phyloP scores from a whole-genome alignment of 192 early-diverging fungal genomes.

The Thamnidium elegans region DNA sequence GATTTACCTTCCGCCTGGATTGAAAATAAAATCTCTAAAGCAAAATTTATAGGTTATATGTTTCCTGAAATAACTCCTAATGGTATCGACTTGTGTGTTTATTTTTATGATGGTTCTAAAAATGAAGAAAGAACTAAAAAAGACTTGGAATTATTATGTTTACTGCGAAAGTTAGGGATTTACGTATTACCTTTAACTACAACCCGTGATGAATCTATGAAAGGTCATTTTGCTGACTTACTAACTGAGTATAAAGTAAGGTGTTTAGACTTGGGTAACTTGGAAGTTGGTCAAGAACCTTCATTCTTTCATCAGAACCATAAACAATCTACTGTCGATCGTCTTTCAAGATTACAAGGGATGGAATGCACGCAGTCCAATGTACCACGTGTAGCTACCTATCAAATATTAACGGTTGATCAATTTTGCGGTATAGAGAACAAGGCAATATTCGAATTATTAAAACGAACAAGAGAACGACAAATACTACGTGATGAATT shows the following conservation, averaged over 20 bases:
- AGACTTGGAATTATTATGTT: conserved; percentile 20
- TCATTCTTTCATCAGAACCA: conserved; percentile 9
- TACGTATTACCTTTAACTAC: conserved; percentile 10
- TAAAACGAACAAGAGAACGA: conserved; percentile 18
- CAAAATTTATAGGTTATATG: conserved; percentile 23
- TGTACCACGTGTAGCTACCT: conserved; percentile 9
- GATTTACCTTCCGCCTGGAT: background rate
- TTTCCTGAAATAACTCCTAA: conserved; percentile 34
- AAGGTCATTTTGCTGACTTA: conserved; percentile 6
- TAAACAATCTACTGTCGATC: background rate
- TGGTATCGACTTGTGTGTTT: conserved; percentile 38
- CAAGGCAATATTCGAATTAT: conserved; percentile 11
- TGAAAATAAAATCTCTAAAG: background rate
- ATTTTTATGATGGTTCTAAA: conserved; percentile 32
- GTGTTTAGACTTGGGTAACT: conserved; percentile 15
- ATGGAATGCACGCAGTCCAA: conserved; percentile 8
- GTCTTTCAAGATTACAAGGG: too few species aligned
- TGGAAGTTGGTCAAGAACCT: conserved; percentile 22
- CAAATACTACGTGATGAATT: conserved; percentile 4
- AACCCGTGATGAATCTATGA: background rate
- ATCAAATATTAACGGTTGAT: conserved; percentile 22
- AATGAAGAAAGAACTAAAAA: conserved; percentile 16
- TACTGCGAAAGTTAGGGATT: conserved; percentile 13
- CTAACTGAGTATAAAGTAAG: conserved; percentile 13
- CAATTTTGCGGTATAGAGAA: conserved; percentile 17